Conservation (phyloP, 148 eudicot genomes). For the Rhododendron simsii region DNA sequence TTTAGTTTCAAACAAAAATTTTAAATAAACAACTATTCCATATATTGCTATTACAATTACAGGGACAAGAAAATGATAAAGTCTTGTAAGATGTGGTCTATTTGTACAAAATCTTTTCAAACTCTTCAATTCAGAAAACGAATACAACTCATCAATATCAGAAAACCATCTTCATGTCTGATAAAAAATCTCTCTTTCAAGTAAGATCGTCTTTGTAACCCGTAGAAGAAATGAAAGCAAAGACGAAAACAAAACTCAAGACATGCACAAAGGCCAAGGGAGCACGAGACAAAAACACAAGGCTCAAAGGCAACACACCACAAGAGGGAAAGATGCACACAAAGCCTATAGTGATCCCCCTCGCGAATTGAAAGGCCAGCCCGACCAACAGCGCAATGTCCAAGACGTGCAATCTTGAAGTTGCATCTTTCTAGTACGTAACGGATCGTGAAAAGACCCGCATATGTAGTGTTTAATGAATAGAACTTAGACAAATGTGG, state of each 20-base stretch:
- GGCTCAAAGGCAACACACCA: background rate
- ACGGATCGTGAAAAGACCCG: background rate
- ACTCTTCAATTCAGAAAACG: background rate
- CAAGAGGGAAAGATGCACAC: background rate
- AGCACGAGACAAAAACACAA: background rate
- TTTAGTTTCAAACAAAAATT: background rate
- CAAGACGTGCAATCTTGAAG: background rate
- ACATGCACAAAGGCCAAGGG: background rate
- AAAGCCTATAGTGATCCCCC: background rate
- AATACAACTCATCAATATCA: background rate
- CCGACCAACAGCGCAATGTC: background rate
- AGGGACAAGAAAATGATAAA: background rate
- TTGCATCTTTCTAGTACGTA: background rate
- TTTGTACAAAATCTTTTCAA: background rate
- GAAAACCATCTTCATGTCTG: background rate
- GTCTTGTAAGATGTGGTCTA: background rate
- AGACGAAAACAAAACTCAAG: background rate
- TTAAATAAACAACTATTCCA: background rate
- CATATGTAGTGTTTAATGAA: background rate
- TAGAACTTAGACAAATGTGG: background rate
- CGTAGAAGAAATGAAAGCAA: background rate
- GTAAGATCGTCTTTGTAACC: background rate
- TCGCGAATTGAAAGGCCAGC: background rate
- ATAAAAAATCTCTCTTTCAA: background rate
- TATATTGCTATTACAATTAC: background rate